phyloP scores from a whole-genome alignment of 176 grass and related monocot genomes.

The Ensete ventricosum region DNA sequence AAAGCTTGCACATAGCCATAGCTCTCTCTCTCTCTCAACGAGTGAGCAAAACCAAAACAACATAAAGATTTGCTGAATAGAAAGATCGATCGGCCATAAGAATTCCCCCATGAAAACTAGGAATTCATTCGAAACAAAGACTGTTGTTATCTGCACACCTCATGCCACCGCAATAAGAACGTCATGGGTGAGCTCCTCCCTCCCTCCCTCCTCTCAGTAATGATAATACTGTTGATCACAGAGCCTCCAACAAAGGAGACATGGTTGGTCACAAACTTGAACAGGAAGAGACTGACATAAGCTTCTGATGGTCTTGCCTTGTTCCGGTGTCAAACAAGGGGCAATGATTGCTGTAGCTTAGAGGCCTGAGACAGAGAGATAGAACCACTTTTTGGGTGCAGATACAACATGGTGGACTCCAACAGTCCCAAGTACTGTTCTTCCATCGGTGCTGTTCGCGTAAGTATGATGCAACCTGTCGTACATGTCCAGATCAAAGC shows the following conservation, averaged over 20 bases:
- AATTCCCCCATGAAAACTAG: no score
- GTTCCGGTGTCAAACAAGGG: background rate
- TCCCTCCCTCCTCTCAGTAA: no score
- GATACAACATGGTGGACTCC: background rate
- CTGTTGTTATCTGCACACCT: background rate
- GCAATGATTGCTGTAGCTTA: slow-evolving; percentile 6
- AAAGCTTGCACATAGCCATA: background rate
- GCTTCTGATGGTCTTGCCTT: slow-evolving; percentile 3
- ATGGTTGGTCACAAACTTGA: slow-evolving; percentile 11
- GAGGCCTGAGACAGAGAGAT: background rate
- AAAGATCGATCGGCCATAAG: background rate
- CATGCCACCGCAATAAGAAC: background rate
- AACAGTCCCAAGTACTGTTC: background rate
- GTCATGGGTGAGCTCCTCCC: background rate
- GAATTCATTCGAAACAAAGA: no score
- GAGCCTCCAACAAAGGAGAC: background rate
- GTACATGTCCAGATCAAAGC: background rate
- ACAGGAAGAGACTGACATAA: background rate
- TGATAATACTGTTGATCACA: background rate
- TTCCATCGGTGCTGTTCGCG: background rate
- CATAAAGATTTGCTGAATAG: background rate
- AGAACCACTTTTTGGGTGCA: background rate
- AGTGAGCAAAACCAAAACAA: background rate
- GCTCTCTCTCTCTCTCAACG: background rate
- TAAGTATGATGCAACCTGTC: background rate